These are phyloP conservation scores for Fusarium sp. DNA, from an alignment of 2,329 filamentous ascomycete genomes.

Conservation along the genomic window DNA sequence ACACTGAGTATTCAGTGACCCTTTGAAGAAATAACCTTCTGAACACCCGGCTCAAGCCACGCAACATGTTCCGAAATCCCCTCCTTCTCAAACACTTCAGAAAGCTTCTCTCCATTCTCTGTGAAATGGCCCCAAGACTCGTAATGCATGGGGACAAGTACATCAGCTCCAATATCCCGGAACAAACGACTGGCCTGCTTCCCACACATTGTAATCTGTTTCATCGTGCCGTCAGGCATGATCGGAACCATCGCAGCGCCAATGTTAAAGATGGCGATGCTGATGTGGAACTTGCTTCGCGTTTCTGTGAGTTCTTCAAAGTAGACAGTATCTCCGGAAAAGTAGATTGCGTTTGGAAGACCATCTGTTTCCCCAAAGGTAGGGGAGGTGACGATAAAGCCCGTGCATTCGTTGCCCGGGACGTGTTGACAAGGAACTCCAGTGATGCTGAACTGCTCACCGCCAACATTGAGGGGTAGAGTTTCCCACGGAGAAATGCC, in stretches of 20 bases:
- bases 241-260: not conserved
- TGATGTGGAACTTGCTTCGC: not conserved
- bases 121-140: slow-evolving; percentile 15
- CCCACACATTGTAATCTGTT: slow-evolving; percentile 14
- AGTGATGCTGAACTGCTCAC: not conserved
- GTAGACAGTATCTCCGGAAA: slow-evolving; percentile 12
- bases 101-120: not conserved
- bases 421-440: not conserved
- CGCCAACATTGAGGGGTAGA: not conserved
- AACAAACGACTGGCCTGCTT: slow-evolving; percentile 4
- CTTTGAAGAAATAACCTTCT: not conserved
- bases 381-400: not conserved
- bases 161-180: not conserved
- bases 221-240: not conserved
- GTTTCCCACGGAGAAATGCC: not conserved
- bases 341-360: slow-evolving; percentile 5
- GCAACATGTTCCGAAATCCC: not conserved
- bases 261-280: slow-evolving; percentile 1
- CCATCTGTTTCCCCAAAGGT: not conserved
- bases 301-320: not conserved
- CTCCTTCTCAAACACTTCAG: not conserved
- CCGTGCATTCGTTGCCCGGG: not conserved
- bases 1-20: not conserved
- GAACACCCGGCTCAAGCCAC: not conserved
- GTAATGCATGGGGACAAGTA: slow-evolving; percentile 15